Evolutionary conservation across 345 rosid species (phyloP).

Genomic region (Eucalyptus globulus): DNA sequence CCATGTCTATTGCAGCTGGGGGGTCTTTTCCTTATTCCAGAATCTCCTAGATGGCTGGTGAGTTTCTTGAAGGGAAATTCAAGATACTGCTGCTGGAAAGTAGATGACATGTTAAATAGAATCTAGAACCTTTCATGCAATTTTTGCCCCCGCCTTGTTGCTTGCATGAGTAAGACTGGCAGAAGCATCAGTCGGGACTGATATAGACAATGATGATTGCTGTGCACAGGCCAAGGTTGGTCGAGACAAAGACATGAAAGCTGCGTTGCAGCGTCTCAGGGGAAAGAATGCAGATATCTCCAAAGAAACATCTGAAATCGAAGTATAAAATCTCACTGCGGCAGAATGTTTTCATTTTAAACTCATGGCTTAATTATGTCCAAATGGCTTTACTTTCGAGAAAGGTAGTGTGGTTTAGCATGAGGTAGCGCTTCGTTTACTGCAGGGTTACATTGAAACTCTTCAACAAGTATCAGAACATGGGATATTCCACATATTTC

Average conservation of each 20-base stretch:
- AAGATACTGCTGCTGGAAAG: neutral
- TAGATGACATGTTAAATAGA: neutral
- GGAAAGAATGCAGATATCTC: constrained; percentile 9
- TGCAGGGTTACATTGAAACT: constrained; percentile 10
- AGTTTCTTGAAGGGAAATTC: neutral
- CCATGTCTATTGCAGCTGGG: constrained; percentile 5
- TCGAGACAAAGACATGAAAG: constrained; percentile 5
- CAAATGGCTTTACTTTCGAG: neutral
- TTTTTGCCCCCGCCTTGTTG: neutral
- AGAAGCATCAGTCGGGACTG: neutral
- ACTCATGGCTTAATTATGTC: neutral
- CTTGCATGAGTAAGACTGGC: neutral
- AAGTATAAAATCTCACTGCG: neutral
- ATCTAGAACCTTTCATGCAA: neutral
- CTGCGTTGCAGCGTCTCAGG: constrained; percentile 5
- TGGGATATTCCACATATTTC: constrained; percentile 3
- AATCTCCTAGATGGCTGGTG: constrained; percentile 33
- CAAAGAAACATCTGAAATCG: constrained; percentile 1
- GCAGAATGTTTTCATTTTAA: neutral
- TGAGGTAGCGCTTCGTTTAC: neutral
- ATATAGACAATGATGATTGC: neutral
- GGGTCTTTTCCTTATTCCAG: constrained; percentile 13
- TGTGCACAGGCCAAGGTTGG: constrained; percentile 17
- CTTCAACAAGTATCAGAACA: neutral
- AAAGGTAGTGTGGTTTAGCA: neutral